Base-by-base conservation (phyloP, 148 eudicot species). In the Euryodendron excelsum region DNA sequence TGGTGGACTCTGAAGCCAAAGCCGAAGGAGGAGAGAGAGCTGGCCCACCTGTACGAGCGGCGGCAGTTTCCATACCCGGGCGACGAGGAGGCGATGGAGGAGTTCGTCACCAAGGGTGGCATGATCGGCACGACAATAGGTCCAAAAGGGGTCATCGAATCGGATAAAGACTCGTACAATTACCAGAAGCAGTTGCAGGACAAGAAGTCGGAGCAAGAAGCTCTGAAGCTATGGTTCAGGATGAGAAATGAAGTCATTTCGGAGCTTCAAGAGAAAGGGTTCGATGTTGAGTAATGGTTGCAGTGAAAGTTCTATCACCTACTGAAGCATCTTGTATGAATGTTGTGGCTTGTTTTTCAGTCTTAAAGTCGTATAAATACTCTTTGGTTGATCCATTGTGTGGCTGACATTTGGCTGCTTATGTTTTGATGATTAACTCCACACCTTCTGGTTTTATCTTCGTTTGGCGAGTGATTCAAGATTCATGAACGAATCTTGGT, bases 121-220 rank as follows among this genome's bases (percentile, higher is more conserved):
- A 94, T 94, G 98, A 94, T 94, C 73, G 98, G 98, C 5, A 94
- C 97, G 11, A 87, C 90, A 0, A 93, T 94, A 41, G 97, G 94
- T 7, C 96, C 98, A 0, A 93, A 90, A 86, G 98, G 98, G 47
- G 52, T 85, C 61, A 67, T 91, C 5, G 97, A 94, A 73, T 73
- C 80, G 12, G 97, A 94, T 69, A 89, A 87, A 72, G 94, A 91
- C 77, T 64, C 89, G 10, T 61, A 60, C 13, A 93, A 94, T 77
- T 93, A 82, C 87, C 96, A 91, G 90, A 90, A 91, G 78, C 89
- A 80, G 50, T 84, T 94, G 93, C 98, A 94, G 91, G 90, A 93
- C 77, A 89, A 94, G 89, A 94, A 94, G 84, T 80, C 92, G 39
- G 98, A 94, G 55, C 96, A 92, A 76, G 98, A 93, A 79, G 93